Evolutionary conservation across 495 filamentous ascomycete genomes (phyloP).

Genomic region (Penicillium herquei): DNA sequence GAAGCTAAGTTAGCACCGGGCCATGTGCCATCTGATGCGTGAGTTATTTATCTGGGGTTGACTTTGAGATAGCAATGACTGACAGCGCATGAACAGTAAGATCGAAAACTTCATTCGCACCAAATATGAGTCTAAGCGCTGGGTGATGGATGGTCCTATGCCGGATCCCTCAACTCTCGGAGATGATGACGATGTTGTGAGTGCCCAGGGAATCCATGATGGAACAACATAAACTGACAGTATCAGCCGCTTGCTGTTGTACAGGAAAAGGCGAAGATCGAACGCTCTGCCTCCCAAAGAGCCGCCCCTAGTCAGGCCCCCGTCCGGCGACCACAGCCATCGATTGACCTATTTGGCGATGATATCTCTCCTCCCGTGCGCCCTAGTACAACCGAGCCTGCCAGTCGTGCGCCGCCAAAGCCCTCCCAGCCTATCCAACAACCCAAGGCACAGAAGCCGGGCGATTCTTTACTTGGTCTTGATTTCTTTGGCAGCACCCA

Average conservation of each 20-base stretch:
- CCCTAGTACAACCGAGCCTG: constrained; percentile 64
- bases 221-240: constrained; percentile 20
- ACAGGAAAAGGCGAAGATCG: constrained; percentile 69
- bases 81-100: constrained; percentile 53
- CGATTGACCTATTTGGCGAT: constrained; percentile 65
- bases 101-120: constrained; percentile 99
- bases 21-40: constrained; percentile 94
- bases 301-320: constrained; percentile 44
- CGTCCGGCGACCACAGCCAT: constrained; percentile 39
- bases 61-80: background rate
- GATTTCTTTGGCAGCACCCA: constrained; percentile 83
- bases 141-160: constrained; percentile 95
- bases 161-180: constrained; percentile 85
- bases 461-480: constrained; percentile 84
- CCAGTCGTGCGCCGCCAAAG: constrained; percentile 50
- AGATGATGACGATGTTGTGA: constrained; percentile 77
- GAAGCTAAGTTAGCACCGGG: constrained; percentile 88
- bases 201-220: constrained; percentile 12
- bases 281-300: constrained; percentile 57
- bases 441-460: constrained; percentile 65
- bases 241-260: constrained; percentile 68
- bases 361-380: constrained; percentile 60
- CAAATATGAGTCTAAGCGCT: constrained; percentile 96
- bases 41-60: constrained; percentile 29
- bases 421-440: constrained; percentile 51